Evolutionary conservation across 768 basidiomycete genomes (phyloP).

Genomic region (Tubosaeta sp.): DNA sequence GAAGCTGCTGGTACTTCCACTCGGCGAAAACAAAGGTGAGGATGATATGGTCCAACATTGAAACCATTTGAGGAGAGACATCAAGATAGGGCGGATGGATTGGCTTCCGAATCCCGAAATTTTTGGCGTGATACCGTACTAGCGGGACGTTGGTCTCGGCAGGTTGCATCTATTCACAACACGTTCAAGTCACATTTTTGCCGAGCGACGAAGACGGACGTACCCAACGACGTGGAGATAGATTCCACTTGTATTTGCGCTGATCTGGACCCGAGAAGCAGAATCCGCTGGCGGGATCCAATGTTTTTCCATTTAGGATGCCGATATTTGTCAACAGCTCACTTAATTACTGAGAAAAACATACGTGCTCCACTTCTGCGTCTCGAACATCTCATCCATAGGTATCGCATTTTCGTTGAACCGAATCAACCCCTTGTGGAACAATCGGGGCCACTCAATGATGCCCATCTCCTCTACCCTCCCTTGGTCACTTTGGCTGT

Average conservation of each 20-base stretch:
- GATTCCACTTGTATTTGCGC: slow-evolving; percentile 24
- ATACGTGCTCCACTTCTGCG: background rate
- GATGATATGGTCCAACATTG: too few relatives aligned
- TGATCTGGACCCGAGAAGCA: slow-evolving; percentile 25
- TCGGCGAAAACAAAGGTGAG: too few relatives aligned
- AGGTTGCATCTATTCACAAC: background rate
- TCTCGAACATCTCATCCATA: background rate
- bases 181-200: too few relatives aligned
- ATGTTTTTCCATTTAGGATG: too few relatives aligned
- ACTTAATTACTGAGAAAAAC: background rate
- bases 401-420: background rate
- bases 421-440: background rate
- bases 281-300: slow-evolving; percentile 11
- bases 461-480: background rate
- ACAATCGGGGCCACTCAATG: slow-evolving; percentile 6
- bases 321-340: too few relatives aligned
- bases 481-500: background rate
- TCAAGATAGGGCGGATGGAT: slow-evolving; percentile 9
- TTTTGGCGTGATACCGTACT: background rate
- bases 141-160: background rate
- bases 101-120: background rate
- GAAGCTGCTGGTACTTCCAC: too few relatives aligned
- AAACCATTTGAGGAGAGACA: too few relatives aligned
- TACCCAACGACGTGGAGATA: slow-evolving; percentile 15
- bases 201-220: background rate